phyloP scores from a whole-genome alignment of 1,139 yeast genomes.

The Saccharomyces hybrid region DNA sequence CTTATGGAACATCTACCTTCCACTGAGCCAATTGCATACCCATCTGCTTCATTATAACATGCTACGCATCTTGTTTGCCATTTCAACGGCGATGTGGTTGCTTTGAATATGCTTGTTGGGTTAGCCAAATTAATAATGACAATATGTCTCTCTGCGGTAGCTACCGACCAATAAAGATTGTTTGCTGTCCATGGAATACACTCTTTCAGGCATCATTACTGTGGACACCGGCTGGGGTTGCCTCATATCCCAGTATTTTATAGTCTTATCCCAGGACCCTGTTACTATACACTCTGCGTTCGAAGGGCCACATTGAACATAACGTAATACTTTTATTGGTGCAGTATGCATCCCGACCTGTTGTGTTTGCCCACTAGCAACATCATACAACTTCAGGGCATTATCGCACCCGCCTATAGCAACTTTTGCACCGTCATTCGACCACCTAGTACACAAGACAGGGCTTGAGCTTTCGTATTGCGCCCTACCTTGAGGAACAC shows the following conservation, averaged over 20 bases:
- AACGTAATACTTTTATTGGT: conserved; percentile 66
- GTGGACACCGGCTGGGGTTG: conserved; percentile 80
- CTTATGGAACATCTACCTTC: conserved; percentile 98
- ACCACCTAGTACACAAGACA: conserved; percentile 75
- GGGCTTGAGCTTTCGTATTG: conserved; percentile 87
- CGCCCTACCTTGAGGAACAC: conserved; percentile 73
- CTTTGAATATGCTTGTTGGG: conserved; percentile 78
- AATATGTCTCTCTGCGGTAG: conserved; percentile 84
- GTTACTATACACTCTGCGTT: conserved; percentile 80
- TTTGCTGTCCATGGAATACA: conserved; percentile 79
- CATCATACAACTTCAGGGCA: conserved; percentile 75
- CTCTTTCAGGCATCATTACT: conserved; percentile 79
- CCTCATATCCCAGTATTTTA: conserved; percentile 75
- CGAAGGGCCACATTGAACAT: conserved; percentile 74
- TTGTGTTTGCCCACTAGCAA: conserved; percentile 71
- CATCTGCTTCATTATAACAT: conserved; percentile 85
- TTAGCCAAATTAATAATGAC: conserved; percentile 69
- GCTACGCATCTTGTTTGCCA: conserved; percentile 80
- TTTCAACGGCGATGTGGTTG: conserved; percentile 71
- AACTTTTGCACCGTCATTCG: conserved; percentile 78
- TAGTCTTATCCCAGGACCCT: conserved; percentile 95
- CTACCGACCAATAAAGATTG: conserved; percentile 81
- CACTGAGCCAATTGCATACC: conserved; percentile 85
- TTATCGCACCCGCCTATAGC: conserved; percentile 92
- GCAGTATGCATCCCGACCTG: conserved; percentile 86